These are phyloP conservation scores for Calvatia gigantea DNA, from an alignment of 768 basidiomycete genomes.

Conservation along the genomic window DNA sequence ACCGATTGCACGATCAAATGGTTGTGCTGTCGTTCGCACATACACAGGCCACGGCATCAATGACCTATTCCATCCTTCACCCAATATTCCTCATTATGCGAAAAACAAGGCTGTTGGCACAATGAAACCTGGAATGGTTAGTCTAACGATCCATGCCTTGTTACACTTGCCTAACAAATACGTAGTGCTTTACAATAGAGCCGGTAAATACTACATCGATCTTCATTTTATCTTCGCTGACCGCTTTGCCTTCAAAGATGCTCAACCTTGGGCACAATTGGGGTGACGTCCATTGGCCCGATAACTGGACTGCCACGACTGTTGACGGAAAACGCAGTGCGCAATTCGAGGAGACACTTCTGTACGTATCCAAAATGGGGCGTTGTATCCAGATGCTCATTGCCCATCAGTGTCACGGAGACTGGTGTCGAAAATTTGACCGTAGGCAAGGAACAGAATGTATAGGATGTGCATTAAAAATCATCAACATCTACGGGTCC, in stretches of 20 bases:
- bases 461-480: neutral
- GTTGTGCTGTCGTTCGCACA: slow-evolving; percentile 86
- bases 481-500: neutral
- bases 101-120: slow-evolving; percentile 91
- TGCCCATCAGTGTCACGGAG: slow-evolving; percentile 72
- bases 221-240: slow-evolving; percentile 11
- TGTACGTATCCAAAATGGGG: slow-evolving; percentile 53
- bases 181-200: slow-evolving; percentile 71
- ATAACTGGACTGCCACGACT: slow-evolving; percentile 96
- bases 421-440: slow-evolving; percentile 88
- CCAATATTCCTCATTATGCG: slow-evolving; percentile 93
- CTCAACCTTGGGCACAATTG: slow-evolving; percentile 82
- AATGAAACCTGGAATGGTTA: slow-evolving; percentile 92
- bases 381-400: neutral
- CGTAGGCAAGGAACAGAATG: slow-evolving; percentile 30
- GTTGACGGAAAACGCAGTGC: slow-evolving; percentile 87
- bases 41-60: slow-evolving; percentile 94
- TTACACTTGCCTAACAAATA: slow-evolving; percentile 3
- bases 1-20: slow-evolving; percentile 75
- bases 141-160: slow-evolving; percentile 20
- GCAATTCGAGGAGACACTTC: slow-evolving; percentile 95
- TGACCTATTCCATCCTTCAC: slow-evolving; percentile 77
- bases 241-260: slow-evolving; percentile 53
- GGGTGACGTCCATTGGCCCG: slow-evolving; percentile 83
- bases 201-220: slow-evolving; percentile 41